Percentiles rank a stretch among this genome's conserved stretches.
Conservation (phyloP, 225 moss, liverwort and hornwort genomes). For the Sphagnum tenellum region DNA sequence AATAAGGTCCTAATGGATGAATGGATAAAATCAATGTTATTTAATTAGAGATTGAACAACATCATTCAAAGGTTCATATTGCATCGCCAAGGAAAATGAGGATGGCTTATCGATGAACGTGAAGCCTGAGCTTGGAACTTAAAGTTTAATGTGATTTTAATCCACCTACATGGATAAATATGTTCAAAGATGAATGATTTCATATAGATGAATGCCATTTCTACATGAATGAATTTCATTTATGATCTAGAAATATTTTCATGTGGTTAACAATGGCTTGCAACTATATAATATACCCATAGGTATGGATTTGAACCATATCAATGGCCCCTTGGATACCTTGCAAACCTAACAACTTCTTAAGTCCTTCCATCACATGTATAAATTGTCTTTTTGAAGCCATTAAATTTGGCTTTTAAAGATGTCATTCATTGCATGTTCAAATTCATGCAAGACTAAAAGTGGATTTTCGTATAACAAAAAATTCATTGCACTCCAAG, state of each 20-base stretch:
- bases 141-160: too few relatives aligned
- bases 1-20: not conserved
- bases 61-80: not conserved
- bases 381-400: not conserved
- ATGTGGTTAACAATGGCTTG: not conserved
- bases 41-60: not conserved
- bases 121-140: too few relatives aligned
- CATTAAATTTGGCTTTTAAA: not conserved
- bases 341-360: not conserved
- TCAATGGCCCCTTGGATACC: not conserved
- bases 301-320: not conserved
- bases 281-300: not conserved
- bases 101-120: too few relatives aligned
- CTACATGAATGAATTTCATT: too few relatives aligned
- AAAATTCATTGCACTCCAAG: too few relatives aligned
- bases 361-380: not conserved
- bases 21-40: slow-evolving; percentile 1
- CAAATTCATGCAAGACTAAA: too few relatives aligned
- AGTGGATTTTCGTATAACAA: too few relatives aligned
- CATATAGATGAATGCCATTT: too few relatives aligned
- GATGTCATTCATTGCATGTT: too few relatives aligned
- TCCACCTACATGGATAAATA: too few relatives aligned
- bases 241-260: not conserved
- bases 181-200: too few relatives aligned
- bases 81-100: too few relatives aligned